Evolutionary conservation across 495 filamentous ascomycete species (phyloP).

Genomic region (Lentithecium fluviatile): DNA sequence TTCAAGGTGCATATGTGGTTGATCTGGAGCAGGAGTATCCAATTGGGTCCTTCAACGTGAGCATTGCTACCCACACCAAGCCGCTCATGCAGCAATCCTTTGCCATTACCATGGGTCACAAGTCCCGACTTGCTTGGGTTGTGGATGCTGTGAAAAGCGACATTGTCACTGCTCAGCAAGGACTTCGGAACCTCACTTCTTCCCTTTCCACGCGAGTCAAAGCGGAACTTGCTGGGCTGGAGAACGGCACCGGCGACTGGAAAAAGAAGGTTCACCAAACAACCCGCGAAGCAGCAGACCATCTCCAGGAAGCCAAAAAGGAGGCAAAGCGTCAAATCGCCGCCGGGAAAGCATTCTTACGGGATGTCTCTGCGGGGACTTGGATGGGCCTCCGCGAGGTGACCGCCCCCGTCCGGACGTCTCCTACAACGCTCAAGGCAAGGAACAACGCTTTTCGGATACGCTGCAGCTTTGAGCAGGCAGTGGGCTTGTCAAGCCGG

Average conservation of each 20-base stretch:
- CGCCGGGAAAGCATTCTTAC: background rate
- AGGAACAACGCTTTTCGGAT: slow-evolving; percentile 9
- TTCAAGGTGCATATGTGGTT: slow-evolving; percentile 60
- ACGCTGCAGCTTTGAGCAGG: background rate
- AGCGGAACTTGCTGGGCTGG: slow-evolving; percentile 1
- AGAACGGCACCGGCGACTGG: slow-evolving; percentile 11
- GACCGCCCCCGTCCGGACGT: slow-evolving; percentile 4
- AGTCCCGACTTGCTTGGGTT: slow-evolving; percentile 38
- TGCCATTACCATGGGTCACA: slow-evolving; percentile 61
- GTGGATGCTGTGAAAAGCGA: slow-evolving; percentile 10
- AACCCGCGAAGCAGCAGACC: slow-evolving; percentile 14
- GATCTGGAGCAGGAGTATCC: slow-evolving; percentile 59
- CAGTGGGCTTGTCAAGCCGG: background rate
- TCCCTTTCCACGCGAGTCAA: slow-evolving; percentile 5
- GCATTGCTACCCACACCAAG: slow-evolving; percentile 54
- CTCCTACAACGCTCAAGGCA: background rate
- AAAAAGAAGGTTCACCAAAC: slow-evolving; percentile 10
- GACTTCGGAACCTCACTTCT: slow-evolving; percentile 11
- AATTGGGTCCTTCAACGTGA: slow-evolving; percentile 58
- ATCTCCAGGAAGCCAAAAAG: slow-evolving; percentile 18
- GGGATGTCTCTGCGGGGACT: slow-evolving; percentile 5
- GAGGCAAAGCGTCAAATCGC: slow-evolving; percentile 10
- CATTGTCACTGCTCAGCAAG: slow-evolving; percentile 13
- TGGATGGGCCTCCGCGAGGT: slow-evolving; percentile 2
- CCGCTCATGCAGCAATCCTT: slow-evolving; percentile 55